A percentile compares a stretch with the other conserved stretches of the same genome.
Evolutionary conservation across 371 early-diverging fungal species (phyloP).

Genomic region (Haplosporangium sp.): DNA sequence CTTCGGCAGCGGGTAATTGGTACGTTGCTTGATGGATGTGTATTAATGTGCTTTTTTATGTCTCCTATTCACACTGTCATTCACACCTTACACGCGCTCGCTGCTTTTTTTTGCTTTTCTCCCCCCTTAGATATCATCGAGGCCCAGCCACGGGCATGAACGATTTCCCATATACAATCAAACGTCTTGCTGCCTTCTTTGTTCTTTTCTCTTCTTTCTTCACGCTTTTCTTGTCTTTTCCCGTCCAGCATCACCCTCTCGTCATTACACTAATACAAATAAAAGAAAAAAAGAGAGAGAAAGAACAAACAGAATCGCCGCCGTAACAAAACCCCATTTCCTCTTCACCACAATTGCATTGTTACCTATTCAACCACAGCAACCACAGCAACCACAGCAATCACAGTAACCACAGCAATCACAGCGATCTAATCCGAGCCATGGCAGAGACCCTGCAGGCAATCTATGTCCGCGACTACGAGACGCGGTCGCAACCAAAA

Average conservation of each 20-base stretch:
- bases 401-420: too few species aligned
- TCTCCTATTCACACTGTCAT: not conserved
- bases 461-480: slow-evolving; percentile 72
- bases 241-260: not conserved
- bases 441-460: slow-evolving; percentile 73
- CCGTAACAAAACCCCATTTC: too few species aligned
- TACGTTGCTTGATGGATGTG: slow-evolving; percentile 12
- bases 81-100: not conserved
- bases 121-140: slow-evolving; percentile 23
- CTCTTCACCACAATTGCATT: too few species aligned
- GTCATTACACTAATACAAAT: not conserved
- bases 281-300: not conserved
- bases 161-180: not conserved
- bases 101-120: not conserved
- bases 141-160: slow-evolving; percentile 26
- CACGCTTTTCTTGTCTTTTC: not conserved
- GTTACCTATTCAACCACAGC: too few species aligned
- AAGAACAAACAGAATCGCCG: too few species aligned
- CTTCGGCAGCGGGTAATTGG: slow-evolving; percentile 41
- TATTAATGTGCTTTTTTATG: not conserved
- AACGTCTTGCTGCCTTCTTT: not conserved
- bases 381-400: too few species aligned
- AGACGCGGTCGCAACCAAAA: slow-evolving; percentile 72
- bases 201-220: not conserved
- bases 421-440: not conserved